These are phyloP conservation scores for Bipolaris cookei DNA, from an alignment of 2,329 filamentous ascomycete genomes.

Conservation along the genomic window DNA sequence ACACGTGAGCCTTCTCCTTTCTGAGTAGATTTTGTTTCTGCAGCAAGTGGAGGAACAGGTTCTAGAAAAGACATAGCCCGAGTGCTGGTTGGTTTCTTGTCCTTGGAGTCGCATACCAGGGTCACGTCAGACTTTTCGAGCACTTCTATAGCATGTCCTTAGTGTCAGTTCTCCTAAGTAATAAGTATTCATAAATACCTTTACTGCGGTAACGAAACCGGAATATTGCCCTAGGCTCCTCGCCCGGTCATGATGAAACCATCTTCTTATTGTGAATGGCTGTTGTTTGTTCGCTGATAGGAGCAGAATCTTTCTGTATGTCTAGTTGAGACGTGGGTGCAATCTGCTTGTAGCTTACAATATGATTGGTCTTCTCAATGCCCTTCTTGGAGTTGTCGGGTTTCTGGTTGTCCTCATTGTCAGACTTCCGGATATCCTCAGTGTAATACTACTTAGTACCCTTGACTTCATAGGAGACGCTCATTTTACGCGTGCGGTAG, in stretches of 20 bases:
- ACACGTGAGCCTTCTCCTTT: slow-evolving; percentile 18
- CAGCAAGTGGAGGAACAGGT: slow-evolving; percentile 17
- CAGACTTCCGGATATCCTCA: background rate
- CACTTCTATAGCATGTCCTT: slow-evolving; percentile 16
- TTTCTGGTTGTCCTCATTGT: too few species aligned
- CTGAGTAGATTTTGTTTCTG: slow-evolving; percentile 15
- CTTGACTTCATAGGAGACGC: slow-evolving; percentile 20
- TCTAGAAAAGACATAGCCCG: slow-evolving; percentile 26
- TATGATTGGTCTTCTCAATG: background rate
- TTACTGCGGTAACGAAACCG: slow-evolving; percentile 51
- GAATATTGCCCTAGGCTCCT: slow-evolving; percentile 49
- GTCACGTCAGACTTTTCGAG: slow-evolving; percentile 19
- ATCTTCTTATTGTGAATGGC: slow-evolving; percentile 7
- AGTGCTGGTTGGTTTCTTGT: slow-evolving; percentile 12
- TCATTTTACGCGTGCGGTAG: slow-evolving; percentile 32
- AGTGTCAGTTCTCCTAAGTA: background rate
- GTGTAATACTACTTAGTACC: slow-evolving; percentile 21
- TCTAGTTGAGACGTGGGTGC: slow-evolving; percentile 31
- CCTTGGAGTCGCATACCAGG: slow-evolving; percentile 13
- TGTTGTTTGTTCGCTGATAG: slow-evolving; percentile 12
- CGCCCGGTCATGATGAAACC: slow-evolving; percentile 37
- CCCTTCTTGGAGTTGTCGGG: too few species aligned
- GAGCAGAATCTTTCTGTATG: slow-evolving; percentile 25
- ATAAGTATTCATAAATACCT: slow-evolving; percentile 12
- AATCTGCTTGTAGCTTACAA: slow-evolving; percentile 23